Evolutionary conservation across 208 protist species (phyloP).

Genomic region (Acanthamoeba sp.): DNA sequence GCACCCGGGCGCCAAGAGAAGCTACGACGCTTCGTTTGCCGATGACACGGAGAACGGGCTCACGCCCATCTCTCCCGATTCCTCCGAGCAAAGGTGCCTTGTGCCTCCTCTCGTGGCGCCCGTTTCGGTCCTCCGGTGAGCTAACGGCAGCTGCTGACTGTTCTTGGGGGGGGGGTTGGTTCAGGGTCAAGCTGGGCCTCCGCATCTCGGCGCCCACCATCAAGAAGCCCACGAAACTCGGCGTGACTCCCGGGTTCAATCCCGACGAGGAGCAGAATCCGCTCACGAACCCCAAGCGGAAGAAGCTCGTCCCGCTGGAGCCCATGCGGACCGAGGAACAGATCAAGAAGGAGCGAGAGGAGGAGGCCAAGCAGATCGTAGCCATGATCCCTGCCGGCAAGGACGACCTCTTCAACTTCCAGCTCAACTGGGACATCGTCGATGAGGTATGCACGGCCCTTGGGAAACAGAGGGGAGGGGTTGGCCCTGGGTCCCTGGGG

Average conservation of each 20-base stretch:
- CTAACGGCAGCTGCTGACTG: no score
- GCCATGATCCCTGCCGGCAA: constrained; percentile 65
- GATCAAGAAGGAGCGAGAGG: constrained; percentile 39
- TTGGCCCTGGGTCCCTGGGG: no score
- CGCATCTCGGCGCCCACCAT: constrained; percentile 58
- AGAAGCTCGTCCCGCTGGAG: constrained; percentile 76
- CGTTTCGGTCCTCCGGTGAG: background rate
- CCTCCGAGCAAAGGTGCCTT: constrained; percentile 35
- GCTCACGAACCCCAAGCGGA: constrained; percentile 72
- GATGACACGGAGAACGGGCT: constrained; percentile 44
- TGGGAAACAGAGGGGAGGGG: no score
- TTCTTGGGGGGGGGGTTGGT: background rate
- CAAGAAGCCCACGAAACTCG: constrained; percentile 34
- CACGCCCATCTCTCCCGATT: constrained; percentile 15
- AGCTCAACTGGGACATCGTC: constrained; percentile 78
- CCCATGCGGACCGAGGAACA: constrained; percentile 74
- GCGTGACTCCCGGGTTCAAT: constrained; percentile 54
- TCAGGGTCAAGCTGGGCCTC: constrained; percentile 3
- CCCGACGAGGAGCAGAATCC: constrained; percentile 64
- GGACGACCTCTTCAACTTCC: constrained; percentile 76
- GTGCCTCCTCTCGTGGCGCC: background rate
- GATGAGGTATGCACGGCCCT: constrained; percentile 55
- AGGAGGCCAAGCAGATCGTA: constrained; percentile 72
- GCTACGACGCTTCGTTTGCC: constrained; percentile 27
- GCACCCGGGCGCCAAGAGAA: background rate